These are phyloP conservation scores for Neofusicoccum laricinum DNA, from an alignment of 2,329 filamentous ascomycete genomes.

Conservation along the genomic window DNA sequence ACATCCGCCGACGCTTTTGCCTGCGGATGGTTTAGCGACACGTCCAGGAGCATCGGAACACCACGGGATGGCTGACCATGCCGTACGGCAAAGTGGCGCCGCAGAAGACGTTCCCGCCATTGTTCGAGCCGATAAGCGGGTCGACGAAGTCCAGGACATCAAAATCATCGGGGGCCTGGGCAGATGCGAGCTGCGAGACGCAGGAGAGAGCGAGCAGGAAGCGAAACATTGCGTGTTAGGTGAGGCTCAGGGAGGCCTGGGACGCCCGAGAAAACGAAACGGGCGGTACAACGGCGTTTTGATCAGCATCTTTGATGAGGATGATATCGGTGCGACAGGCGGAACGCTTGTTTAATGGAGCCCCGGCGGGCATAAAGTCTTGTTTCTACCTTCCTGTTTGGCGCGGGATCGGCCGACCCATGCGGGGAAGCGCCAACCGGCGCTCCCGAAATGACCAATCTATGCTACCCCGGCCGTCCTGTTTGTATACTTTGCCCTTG, in stretches of 20 bases:
- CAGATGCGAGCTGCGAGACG: neutral
- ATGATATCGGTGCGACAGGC: neutral
- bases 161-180: neutral
- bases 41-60: constrained; percentile 19
- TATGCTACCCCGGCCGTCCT: no score
- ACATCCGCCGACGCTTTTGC: constrained; percentile 43
- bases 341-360: neutral
- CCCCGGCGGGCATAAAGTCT: neutral
- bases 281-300: neutral
- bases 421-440: neutral
- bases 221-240: neutral
- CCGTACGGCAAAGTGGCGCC: constrained; percentile 47
- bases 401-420: neutral
- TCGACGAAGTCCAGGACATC: constrained; percentile 39
- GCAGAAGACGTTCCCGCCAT: constrained; percentile 47
- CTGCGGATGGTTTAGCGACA: constrained; percentile 47
- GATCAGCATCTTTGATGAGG: neutral
- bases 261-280: neutral
- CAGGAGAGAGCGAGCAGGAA: neutral
- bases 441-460: no score
- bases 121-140: constrained; percentile 43
- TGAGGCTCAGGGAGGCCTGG: neutral
- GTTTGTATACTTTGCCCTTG: no score
- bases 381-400: neutral
- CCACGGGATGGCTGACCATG: constrained; percentile 23